phyloP scores from a whole-genome alignment of 108 stramenopile species.

The Pseudonitzschia pungens region DNA sequence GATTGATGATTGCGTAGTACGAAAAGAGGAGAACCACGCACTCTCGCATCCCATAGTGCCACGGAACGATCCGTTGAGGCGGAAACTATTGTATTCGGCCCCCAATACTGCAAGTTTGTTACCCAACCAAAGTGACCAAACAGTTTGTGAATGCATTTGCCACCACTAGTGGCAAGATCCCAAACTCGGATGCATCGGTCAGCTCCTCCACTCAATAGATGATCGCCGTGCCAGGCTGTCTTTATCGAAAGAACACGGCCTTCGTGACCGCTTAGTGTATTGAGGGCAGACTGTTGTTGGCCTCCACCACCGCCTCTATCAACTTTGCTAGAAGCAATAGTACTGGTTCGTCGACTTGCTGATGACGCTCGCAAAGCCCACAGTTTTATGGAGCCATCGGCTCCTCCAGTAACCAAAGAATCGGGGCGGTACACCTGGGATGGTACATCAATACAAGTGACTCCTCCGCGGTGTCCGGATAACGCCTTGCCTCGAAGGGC shows the following conservation, averaged over 20 bases:
- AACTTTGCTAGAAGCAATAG: not conserved
- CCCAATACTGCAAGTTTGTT: constrained; percentile 80
- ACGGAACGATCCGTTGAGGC: constrained; percentile 83
- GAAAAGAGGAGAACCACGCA: constrained; percentile 71
- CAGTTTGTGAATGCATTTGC: constrained; percentile 60
- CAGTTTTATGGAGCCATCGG: constrained; percentile 85
- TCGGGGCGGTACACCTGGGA: constrained; percentile 83
- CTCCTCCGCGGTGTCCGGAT: constrained; percentile 80
- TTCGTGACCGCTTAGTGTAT: constrained; percentile 68
- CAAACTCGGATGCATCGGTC: constrained; percentile 80
- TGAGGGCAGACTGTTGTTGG: constrained; percentile 32
- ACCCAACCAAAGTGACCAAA: constrained; percentile 83
- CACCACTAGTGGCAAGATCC: constrained; percentile 62
- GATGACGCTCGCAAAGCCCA: constrained; percentile 70
- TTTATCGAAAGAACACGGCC: constrained; percentile 76
- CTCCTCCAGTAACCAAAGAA: constrained; percentile 79
- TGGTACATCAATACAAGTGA: constrained; percentile 82
- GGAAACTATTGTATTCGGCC: constrained; percentile 81
- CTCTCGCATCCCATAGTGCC: constrained; percentile 81
- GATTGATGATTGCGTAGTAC: constrained; percentile 70
- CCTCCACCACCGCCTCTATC: constrained; percentile 7
- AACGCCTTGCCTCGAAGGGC: constrained; percentile 61
- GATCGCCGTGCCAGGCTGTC: constrained; percentile 89
- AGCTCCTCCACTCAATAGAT: constrained; percentile 76
- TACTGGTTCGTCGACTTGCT: constrained; percentile 15